Conservation (phyloP, 1,284 basidiomycete species). For the Ustilago shanxiensis region DNA sequence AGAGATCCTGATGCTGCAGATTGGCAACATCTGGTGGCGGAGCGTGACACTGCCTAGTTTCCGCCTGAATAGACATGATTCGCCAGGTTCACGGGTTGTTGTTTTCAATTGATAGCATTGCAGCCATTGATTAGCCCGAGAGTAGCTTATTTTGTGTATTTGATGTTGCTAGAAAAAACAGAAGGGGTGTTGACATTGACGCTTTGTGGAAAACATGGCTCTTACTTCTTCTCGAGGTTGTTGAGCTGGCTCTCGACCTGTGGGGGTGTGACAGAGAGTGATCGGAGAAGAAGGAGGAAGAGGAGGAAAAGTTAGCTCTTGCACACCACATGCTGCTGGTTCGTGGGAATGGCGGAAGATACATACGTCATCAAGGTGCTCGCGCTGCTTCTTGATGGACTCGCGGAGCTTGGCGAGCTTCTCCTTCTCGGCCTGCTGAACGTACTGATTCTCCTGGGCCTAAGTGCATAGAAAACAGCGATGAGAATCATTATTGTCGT, state of each 20-base stretch:
- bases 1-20: constrained; percentile 27
- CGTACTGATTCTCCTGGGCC: constrained; percentile 62
- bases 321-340: background rate
- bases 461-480: background rate
- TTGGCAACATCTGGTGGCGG: constrained; percentile 37
- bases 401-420: constrained; percentile 62
- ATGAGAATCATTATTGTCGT: background rate
- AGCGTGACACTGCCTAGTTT: constrained; percentile 30
- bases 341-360: background rate
- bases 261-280: background rate
- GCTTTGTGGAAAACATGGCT: background rate
- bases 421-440: constrained; percentile 61
- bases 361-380: constrained; percentile 61
- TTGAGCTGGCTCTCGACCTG: constrained; percentile 55
- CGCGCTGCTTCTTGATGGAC: constrained; percentile 59
- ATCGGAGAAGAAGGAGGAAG: no score
- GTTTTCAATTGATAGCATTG: constrained; percentile 9
- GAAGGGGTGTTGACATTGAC: constrained; percentile 18
- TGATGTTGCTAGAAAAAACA: background rate
- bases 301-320: constrained; percentile 3
- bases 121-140: constrained; percentile 3
- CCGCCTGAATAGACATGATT: no score
- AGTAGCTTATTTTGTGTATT: background rate
- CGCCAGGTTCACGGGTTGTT: no score
- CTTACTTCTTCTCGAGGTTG: constrained; percentile 58